These are phyloP conservation scores for Coemansia sp. DNA, from an alignment of 192 early-diverging fungal species.

Conservation along the genomic window DNA sequence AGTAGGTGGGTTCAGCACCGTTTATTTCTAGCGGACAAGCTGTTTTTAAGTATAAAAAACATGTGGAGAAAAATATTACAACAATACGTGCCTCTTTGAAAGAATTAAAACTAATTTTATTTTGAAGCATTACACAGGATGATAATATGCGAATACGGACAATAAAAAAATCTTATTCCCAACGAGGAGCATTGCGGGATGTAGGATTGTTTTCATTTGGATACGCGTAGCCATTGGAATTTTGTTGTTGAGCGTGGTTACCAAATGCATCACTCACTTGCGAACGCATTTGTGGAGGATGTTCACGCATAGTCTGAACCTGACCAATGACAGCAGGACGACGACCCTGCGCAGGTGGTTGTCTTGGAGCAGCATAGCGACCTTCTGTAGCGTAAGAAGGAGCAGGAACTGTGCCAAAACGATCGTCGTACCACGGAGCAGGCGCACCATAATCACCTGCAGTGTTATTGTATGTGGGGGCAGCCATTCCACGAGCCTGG, in stretches of 20 bases:
- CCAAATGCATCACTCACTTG: neutral
- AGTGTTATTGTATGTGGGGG: neutral
- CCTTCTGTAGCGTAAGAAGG: constrained; percentile 4
- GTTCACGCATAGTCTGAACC: neutral
- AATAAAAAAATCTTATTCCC: constrained; percentile 19
- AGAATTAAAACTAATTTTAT: neutral
- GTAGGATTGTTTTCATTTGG: neutral
- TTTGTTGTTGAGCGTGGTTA: constrained; percentile 2
- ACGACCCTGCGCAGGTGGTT: neutral
- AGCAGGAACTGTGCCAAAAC: neutral
- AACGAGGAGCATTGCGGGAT: constrained; percentile 33
- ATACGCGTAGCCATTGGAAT: neutral
- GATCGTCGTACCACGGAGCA: neutral
- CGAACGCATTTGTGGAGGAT: neutral
- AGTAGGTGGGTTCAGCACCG: no score
- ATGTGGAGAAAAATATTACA: no score
- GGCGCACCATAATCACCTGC: neutral
- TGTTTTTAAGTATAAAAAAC: no score
- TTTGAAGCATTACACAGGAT: neutral
- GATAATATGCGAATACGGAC: neutral
- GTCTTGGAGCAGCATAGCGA: neutral
- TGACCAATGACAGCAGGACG: neutral
- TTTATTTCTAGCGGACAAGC: no score
- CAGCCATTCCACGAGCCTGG: neutral
- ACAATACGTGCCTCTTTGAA: no score